Evolutionary conservation across 83 land plant species (phyloP).

Genomic region (Isoetes engelmannii): DNA sequence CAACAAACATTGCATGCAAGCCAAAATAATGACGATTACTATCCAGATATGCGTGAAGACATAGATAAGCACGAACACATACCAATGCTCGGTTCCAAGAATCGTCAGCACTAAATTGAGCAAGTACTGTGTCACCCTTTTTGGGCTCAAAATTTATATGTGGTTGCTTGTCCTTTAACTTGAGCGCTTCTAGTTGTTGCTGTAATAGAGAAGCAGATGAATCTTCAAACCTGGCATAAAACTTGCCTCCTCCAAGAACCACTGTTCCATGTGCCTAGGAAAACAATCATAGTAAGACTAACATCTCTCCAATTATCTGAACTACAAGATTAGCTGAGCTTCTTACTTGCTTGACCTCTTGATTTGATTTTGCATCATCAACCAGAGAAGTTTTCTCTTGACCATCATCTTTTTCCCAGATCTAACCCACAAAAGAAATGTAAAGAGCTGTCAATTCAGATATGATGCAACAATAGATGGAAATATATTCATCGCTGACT

Average conservation of each 20-base stretch:
- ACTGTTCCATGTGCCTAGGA: slow-evolving; percentile 80
- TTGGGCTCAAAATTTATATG: slow-evolving; percentile 65
- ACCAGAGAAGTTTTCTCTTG: slow-evolving; percentile 52
- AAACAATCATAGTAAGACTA: neutral
- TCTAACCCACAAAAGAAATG: slow-evolving; percentile 30
- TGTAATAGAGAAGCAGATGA: slow-evolving; percentile 63
- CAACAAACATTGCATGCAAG: slow-evolving; percentile 4
- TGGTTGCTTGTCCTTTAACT: slow-evolving; percentile 61
- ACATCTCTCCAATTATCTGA: neutral
- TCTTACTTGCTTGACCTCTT: slow-evolving; percentile 66
- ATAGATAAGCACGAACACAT: slow-evolving; percentile 11
- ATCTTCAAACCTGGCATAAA: slow-evolving; percentile 74
- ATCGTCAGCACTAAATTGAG: slow-evolving; percentile 70
- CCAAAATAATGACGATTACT: neutral
- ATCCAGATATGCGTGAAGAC: neutral
- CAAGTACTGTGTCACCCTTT: slow-evolving; percentile 87
- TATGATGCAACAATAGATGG: neutral
- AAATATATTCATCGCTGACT: neutral
- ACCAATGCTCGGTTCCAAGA: slow-evolving; percentile 98
- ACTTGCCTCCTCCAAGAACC: slow-evolving; percentile 80
- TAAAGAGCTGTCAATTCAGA: neutral
- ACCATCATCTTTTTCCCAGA: slow-evolving; percentile 92
- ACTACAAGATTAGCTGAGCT: neutral
- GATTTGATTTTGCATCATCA: slow-evolving; percentile 40
- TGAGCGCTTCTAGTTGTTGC: slow-evolving; percentile 63